These are phyloP conservation scores for Prunus mongolica DNA, from an alignment of 306 rosid species.

Conservation along the genomic window DNA sequence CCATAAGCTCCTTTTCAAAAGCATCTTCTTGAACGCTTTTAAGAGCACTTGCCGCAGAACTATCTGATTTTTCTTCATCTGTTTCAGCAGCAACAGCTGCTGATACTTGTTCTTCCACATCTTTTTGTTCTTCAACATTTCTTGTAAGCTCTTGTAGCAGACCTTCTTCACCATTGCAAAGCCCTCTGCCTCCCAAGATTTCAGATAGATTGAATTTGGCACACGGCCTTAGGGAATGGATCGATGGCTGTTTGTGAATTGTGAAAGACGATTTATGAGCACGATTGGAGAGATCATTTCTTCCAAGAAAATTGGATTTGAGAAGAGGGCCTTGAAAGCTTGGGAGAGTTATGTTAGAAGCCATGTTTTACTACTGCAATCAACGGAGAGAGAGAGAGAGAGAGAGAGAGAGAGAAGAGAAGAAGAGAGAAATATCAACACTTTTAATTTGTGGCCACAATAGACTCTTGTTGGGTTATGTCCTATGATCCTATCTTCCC, in stretches of 20 bases:
- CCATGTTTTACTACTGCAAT: constrained; percentile 33
- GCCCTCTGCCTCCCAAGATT: constrained; percentile 88
- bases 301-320: constrained; percentile 60
- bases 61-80: constrained; percentile 28
- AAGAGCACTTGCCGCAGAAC: background rate
- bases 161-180: constrained; percentile 78
- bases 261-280: constrained; percentile 28
- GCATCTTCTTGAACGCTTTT: constrained; percentile 44
- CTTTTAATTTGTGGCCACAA: too few species aligned
- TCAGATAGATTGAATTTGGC: constrained; percentile 66
- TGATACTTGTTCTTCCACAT: background rate
- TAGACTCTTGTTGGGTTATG: too few species aligned
- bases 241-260: constrained; percentile 22
- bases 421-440: too few species aligned
- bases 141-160: constrained; percentile 52
- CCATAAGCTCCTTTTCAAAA: constrained; percentile 92
- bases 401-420: background rate
- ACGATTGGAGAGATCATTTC: constrained; percentile 31
- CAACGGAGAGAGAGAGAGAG: background rate
- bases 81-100: constrained; percentile 3
- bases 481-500: too few species aligned
- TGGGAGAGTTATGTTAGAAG: constrained; percentile 43
- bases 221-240: constrained; percentile 12
- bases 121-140: constrained; percentile 18
- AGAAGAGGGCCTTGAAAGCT: constrained; percentile 34